A percentile compares a stretch with the other conserved stretches of the same genome.
Conservation (phyloP, 495 filamentous ascomycete genomes). For the Neurospora terricola region DNA sequence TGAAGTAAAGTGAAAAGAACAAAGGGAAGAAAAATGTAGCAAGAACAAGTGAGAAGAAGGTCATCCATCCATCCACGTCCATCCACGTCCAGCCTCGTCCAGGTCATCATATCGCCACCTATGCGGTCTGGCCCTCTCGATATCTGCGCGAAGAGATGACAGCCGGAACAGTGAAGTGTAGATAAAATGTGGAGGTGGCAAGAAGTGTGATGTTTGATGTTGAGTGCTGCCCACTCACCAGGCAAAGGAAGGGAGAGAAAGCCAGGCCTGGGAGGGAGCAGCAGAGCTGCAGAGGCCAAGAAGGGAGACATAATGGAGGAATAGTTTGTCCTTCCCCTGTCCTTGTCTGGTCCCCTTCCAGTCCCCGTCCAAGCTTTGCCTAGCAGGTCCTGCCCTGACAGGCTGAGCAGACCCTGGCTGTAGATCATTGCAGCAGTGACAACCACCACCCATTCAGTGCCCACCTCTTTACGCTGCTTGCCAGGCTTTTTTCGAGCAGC, state of each 20-base stretch:
- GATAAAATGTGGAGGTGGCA: background rate
- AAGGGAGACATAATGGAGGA: background rate
- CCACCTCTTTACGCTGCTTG: background rate
- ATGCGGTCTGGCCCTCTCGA: background rate
- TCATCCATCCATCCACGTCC: background rate
- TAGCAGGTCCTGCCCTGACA: background rate
- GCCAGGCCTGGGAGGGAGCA: background rate
- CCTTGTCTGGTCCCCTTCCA: background rate
- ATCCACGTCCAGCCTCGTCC: background rate
- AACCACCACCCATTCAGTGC: background rate
- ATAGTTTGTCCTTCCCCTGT: background rate
- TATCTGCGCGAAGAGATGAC: background rate
- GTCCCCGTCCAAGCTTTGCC: background rate
- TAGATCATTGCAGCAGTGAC: background rate
- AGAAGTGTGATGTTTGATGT: background rate
- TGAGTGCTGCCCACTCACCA: background rate
- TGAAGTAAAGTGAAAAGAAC: background rate
- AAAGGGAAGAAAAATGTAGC: background rate
- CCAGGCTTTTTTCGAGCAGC: background rate
- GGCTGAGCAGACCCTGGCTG: background rate
- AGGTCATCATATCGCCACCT: background rate
- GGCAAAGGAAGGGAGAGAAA: background rate
- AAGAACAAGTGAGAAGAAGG: background rate
- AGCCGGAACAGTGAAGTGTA: background rate
- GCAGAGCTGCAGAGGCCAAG: background rate